Evolutionary conservation across 257 asterid genomes (phyloP).

Genomic region (Primulina eburnea): DNA sequence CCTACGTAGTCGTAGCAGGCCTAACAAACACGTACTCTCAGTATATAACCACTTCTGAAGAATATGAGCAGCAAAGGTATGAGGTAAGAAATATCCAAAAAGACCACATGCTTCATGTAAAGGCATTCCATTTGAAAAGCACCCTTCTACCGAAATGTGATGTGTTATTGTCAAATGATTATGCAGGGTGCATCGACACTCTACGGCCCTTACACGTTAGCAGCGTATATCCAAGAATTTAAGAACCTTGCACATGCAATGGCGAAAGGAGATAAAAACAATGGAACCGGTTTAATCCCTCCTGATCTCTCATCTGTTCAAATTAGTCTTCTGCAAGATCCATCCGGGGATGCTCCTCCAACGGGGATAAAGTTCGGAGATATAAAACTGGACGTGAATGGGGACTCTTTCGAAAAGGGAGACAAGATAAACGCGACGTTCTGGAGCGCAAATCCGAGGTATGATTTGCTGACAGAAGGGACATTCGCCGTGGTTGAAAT

Average conservation of each 20-base stretch:
- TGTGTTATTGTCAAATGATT: not conserved
- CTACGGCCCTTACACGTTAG: slow-evolving; percentile 59
- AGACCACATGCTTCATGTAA: not conserved
- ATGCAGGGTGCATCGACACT: slow-evolving; percentile 60
- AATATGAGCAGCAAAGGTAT: slow-evolving; percentile 54
- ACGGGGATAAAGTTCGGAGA: slow-evolving; percentile 49
- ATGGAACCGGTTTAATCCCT: slow-evolving; percentile 39
- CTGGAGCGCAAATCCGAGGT: slow-evolving; percentile 59
- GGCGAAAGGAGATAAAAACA: slow-evolving; percentile 36
- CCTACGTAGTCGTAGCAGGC: slow-evolving; percentile 53
- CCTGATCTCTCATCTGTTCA: slow-evolving; percentile 56
- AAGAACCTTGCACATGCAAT: slow-evolving; percentile 47
- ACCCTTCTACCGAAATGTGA: not conserved
- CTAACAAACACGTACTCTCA: slow-evolving; percentile 58
- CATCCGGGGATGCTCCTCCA: slow-evolving; percentile 54
- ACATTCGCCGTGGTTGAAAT: slow-evolving; percentile 51
- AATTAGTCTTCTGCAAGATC: slow-evolving; percentile 38
- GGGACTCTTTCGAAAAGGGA: slow-evolving; percentile 30
- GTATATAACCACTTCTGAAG: slow-evolving; percentile 53
- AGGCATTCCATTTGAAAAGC: not conserved
- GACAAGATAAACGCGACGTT: slow-evolving; percentile 42
- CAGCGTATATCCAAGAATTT: slow-evolving; percentile 72
- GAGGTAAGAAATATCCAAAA: slow-evolving; percentile 36
- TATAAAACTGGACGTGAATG: slow-evolving; percentile 36
- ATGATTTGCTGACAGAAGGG: slow-evolving; percentile 51